phyloP scores from a whole-genome alignment of 2,329 filamentous ascomycete genomes.

The Penicillium concentricum region DNA sequence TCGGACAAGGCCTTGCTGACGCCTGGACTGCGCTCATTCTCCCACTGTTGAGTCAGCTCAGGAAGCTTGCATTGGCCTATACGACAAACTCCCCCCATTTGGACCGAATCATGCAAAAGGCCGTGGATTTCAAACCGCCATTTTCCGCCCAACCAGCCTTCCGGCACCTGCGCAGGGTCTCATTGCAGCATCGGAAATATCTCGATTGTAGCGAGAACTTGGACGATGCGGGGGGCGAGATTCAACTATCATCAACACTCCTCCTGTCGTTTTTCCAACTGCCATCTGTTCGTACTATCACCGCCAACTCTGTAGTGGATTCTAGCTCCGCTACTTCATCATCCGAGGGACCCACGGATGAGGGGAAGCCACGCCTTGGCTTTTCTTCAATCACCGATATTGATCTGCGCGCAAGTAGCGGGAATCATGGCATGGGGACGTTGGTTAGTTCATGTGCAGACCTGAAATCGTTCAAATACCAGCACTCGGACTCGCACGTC shows the following conservation, averaged over 20 bases:
- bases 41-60: constrained; percentile 25
- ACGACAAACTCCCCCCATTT: constrained; percentile 21
- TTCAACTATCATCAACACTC: constrained; percentile 11
- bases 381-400: constrained; percentile 26
- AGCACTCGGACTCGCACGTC: constrained; percentile 31
- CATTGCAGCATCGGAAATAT: constrained; percentile 20
- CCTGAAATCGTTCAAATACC: constrained; percentile 32
- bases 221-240: constrained; percentile 9
- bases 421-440: constrained; percentile 24
- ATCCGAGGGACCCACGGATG: not conserved
- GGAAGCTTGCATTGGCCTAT: constrained; percentile 22
- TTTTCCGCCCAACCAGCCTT: constrained; percentile 20
- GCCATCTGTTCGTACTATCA: constrained; percentile 23
- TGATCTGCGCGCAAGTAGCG: constrained; percentile 27
- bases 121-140: constrained; percentile 16
- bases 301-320: constrained; percentile 29
- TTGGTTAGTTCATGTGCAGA: constrained; percentile 24
- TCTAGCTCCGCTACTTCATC: constrained; percentile 1
- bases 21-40: constrained; percentile 30
- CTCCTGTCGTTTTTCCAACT: constrained; percentile 28
- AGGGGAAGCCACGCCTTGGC: not conserved
- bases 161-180: constrained; percentile 19
- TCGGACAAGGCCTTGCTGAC: constrained; percentile 23
- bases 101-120: constrained; percentile 23
- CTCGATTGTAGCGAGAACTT: constrained; percentile 13